Conservation (phyloP, 768 basidiomycete genomes). For the Kwoniella newhampshirensis region DNA sequence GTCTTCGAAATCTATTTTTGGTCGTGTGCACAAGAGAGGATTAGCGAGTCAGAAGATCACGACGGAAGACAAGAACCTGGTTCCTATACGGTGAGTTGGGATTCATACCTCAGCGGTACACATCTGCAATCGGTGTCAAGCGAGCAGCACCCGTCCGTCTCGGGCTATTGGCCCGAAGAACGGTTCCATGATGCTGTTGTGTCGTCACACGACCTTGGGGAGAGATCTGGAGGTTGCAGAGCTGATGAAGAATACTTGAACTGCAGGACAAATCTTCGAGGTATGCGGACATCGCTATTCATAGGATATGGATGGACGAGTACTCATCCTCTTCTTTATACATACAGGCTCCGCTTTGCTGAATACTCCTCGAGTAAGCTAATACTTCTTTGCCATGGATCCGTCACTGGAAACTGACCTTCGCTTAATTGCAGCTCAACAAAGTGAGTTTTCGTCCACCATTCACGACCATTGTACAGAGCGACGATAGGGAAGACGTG, state of each 20-base stretch:
- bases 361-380: conserved; percentile 40
- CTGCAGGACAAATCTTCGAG: conserved; percentile 40
- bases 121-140: too few relatives aligned
- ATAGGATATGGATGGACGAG: background rate
- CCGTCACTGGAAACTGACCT: background rate
- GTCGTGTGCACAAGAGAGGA: background rate
- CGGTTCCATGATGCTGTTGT: too few relatives aligned
- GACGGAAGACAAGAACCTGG: conserved; percentile 33
- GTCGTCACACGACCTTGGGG: too few relatives aligned
- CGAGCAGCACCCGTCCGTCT: too few relatives aligned
- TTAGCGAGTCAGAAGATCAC: conserved; percentile 1
- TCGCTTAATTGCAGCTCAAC: conserved; percentile 30
- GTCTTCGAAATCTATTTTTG: background rate
- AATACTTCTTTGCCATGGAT: background rate
- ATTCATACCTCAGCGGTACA: too few relatives aligned
- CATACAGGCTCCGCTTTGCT: conserved; percentile 37
- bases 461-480: background rate
- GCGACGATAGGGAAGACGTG: too few relatives aligned
- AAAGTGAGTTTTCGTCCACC: conserved; percentile 21
- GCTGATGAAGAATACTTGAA: background rate
- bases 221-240: background rate
- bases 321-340: conserved; percentile 1
- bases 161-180: too few relatives aligned
- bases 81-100: conserved; percentile 38
- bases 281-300: conserved; percentile 12